A percentile compares a stretch with the other conserved stretches of the same genome.
Evolutionary conservation across 2,329 filamentous ascomycete genomes (phyloP).

Genomic region (Cryphonectria naterciae): DNA sequence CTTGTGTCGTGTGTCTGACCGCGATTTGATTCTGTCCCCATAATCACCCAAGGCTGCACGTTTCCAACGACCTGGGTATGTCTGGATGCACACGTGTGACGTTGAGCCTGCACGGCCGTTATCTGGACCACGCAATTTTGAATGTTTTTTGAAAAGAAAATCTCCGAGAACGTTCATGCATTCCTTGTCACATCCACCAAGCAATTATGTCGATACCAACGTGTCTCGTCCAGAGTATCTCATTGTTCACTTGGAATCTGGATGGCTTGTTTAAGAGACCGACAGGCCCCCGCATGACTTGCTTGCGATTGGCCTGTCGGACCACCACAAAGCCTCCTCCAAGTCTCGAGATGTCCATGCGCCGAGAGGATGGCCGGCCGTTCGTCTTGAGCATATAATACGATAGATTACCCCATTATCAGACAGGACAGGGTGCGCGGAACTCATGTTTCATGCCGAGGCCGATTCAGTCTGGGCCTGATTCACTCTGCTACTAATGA

Average conservation of each 20-base stretch:
- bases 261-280: not conserved
- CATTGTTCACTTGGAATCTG: not conserved
- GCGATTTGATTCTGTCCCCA: slow-evolving; percentile 9
- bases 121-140: not conserved
- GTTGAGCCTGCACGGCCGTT: slow-evolving; percentile 1
- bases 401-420: slow-evolving; percentile 21
- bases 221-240: not conserved
- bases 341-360: slow-evolving; percentile 16
- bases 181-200: not conserved
- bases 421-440: slow-evolving; percentile 17
- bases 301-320: slow-evolving; percentile 26
- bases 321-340: slow-evolving; percentile 10
- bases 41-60: not conserved
- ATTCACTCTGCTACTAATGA: slow-evolving; percentile 15
- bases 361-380: slow-evolving; percentile 14
- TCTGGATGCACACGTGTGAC: slow-evolving; percentile 1
- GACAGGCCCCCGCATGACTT: slow-evolving; percentile 8
- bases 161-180: not conserved
- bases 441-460: slow-evolving; percentile 19
- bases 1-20: slow-evolving; percentile 20
- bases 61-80: not conserved
- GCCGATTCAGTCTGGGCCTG: slow-evolving; percentile 20
- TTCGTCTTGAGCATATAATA: slow-evolving; percentile 11
- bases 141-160: not conserved
- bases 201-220: slow-evolving; percentile 2